These are phyloP conservation scores for Rasamsonia emersonii DNA, from an alignment of 2,329 filamentous ascomycete genomes.

Conservation along the genomic window DNA sequence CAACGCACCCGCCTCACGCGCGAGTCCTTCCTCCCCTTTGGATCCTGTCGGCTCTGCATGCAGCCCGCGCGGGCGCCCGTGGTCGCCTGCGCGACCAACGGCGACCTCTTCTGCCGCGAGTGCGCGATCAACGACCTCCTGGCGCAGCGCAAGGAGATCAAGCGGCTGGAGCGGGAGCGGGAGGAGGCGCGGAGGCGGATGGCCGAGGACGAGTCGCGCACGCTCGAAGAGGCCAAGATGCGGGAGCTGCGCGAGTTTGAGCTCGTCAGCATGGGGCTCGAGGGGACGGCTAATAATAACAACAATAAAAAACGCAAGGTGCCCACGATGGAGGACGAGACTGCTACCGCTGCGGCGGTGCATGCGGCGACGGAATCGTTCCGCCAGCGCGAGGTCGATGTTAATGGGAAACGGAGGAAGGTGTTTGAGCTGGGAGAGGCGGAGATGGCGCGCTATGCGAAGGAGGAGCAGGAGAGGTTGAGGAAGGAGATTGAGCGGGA, in stretches of 20 bases:
- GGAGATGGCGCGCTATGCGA: conserved; percentile 62
- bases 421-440: conserved; percentile 75
- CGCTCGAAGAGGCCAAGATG: conserved; percentile 61
- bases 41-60: conserved; percentile 79
- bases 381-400: conserved; percentile 31
- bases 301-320: conserved; percentile 16
- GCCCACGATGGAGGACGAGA: conserved; percentile 18
- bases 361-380: conserved; percentile 20
- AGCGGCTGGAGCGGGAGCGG: conserved; percentile 61
- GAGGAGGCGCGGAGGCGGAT: conserved; percentile 55
- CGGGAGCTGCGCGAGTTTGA: conserved; percentile 77
- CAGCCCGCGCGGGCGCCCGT: conserved; percentile 74
- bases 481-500: conserved; percentile 64
- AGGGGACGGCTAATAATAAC: conserved; percentile 14
- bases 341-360: conserved; percentile 11
- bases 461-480: conserved; percentile 60
- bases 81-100: conserved; percentile 66
- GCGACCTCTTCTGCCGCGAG: conserved; percentile 91
- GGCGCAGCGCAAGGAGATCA: conserved; percentile 84
- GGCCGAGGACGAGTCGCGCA: conserved; percentile 49
- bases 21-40: conserved; percentile 88
- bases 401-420: conserved; percentile 53
- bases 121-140: conserved; percentile 89
- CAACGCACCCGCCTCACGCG: conserved; percentile 76
- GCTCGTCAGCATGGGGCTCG: conserved; percentile 63